phyloP scores from a whole-genome alignment of 1,139 yeast species.

The Pichia sp. region DNA sequence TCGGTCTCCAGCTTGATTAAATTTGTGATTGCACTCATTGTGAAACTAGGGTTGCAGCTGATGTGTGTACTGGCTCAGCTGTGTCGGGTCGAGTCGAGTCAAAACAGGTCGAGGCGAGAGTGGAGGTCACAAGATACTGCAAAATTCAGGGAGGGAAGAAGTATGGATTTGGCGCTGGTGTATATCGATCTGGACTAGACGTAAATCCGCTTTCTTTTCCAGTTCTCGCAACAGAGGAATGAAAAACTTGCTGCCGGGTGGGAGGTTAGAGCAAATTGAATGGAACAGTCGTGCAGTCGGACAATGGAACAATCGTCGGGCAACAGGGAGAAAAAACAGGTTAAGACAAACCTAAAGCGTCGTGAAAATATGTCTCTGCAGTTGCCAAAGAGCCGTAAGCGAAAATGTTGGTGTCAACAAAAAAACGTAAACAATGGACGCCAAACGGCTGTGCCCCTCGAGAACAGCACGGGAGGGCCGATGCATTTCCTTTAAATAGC shows the following conservation, averaged over 20 bases:
- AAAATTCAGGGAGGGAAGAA: no score
- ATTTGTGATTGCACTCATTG: conserved; percentile 16
- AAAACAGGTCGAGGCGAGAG: no score
- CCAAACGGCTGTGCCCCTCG: no score
- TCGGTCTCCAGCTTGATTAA: conserved; percentile 30
- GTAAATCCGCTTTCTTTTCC: neutral
- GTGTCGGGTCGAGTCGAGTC: no score
- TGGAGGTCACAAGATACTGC: no score
- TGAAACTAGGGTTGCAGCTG: neutral
- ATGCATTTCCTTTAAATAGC: no score
- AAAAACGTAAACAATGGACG: neutral
- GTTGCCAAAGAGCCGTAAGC: neutral
- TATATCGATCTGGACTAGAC: neutral
- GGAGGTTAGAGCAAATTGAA: neutral
- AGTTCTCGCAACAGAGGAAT: neutral
- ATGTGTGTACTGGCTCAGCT: no score
- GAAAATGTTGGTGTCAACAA: neutral
- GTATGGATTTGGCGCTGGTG: neutral
- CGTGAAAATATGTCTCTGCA: neutral
- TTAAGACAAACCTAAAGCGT: neutral
- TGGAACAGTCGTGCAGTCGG: no score
- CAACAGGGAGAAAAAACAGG: neutral
- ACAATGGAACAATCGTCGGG: neutral
- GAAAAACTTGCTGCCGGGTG: neutral
- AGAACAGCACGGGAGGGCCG: no score